These are phyloP conservation scores for Vigna nakashimae DNA, from an alignment of 306 rosid genomes.

Conservation along the genomic window DNA sequence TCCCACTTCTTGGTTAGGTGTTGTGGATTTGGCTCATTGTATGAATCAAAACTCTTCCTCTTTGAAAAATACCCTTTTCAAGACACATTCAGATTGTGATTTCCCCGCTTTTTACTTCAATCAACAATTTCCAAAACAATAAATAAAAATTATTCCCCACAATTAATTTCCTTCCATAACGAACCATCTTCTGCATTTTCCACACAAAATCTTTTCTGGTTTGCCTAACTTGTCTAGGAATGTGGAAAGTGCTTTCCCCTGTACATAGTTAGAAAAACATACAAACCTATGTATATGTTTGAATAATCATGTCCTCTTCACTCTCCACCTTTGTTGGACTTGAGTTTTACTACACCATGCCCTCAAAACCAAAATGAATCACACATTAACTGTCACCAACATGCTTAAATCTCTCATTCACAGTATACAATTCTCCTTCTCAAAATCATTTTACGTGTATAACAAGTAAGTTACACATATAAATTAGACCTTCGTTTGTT, in stretches of 20 bases:
- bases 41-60: conserved; percentile 47
- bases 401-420: conserved; percentile 3
- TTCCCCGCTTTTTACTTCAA: conserved; percentile 1
- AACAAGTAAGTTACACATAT: not conserved
- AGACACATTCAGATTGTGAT: not conserved
- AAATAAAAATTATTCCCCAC: not conserved
- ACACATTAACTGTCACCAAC: not conserved
- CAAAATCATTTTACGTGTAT: conserved; percentile 17
- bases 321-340: conserved; percentile 58
- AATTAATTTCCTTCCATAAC: conserved; percentile 25
- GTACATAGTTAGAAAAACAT: not conserved
- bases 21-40: conserved; percentile 52
- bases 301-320: conserved; percentile 31
- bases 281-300: not conserved
- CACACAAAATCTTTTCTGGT: conserved; percentile 37
- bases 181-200: conserved; percentile 33
- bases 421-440: not conserved
- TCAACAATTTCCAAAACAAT: not conserved
- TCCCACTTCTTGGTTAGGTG: conserved; percentile 60
- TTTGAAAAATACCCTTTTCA: conserved; percentile 45
- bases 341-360: not conserved
- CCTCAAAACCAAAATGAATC: not conserved
- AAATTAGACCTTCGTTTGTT: conserved; percentile 40
- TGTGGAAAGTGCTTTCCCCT: conserved; percentile 30
- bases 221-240: conserved; percentile 54